Evolutionary conservation across 208 protist species (phyloP), one percentile per base, ranked within the genome.

Genomic region (Herpetomonas muscarum): DNA sequence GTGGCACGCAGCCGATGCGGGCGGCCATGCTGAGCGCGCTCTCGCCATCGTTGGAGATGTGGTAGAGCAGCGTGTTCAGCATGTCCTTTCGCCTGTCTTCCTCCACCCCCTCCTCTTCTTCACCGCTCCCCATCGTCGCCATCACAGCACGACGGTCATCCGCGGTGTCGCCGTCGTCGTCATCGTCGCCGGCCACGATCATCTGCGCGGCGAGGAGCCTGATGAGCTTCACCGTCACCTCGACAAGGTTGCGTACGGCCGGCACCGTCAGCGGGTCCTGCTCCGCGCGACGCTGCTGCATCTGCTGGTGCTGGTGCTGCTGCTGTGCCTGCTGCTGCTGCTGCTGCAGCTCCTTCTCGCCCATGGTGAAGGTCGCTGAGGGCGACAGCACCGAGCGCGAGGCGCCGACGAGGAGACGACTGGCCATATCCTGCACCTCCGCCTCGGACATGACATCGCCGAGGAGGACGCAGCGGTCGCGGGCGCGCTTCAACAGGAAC

Each of bases 1-100:
- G 56, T 9, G 67, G 61, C 37, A 74, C 76, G 52, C 81, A 59
- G 28, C 79, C 80, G 31, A 87, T 70, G 13, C 55, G 59, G 15
- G 81, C 81, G 0, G 85, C 85, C 15, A 93, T 45, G 4, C 70
- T 73, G 12, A 93, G 55, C 5, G 85, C 74, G 15, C 77, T 89
- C 60, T 90, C 71, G 1, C 67, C 67, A 60, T 82, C 77, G 19
- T 54, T 51, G 25, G 61, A 51, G 15, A 59, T 64, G 29, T 73
- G 53, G 48, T 69, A 77, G 17, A 77, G 70, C 0, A 71, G 13
- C 2, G 34, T 44, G 34, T 61, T 31, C 52, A 70, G 36, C 44
- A 32, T 26, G 22, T 64, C 17, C 28, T 17, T 31, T 12, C 44
- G 29, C 19, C 28, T 45, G 25, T 29, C 13, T 9, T 13, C 19